Conservation (phyloP, 2,329 filamentous ascomycete species). For the Boeremia lycopersici region DNA sequence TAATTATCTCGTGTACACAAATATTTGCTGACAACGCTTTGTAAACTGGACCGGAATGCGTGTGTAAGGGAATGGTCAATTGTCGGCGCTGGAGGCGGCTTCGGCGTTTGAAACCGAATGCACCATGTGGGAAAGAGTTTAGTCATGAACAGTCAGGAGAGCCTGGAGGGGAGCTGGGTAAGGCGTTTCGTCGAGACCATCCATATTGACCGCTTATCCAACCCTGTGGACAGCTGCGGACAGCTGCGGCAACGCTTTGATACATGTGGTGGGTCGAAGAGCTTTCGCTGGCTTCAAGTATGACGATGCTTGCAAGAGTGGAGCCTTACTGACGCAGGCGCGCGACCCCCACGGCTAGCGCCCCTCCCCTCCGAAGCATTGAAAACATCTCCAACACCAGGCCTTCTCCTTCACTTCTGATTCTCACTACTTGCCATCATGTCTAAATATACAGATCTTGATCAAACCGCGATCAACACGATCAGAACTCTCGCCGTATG, state of each 20-base stretch:
- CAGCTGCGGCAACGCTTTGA: conserved; percentile 20
- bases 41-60: conserved; percentile 5
- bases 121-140: background rate
- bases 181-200: background rate
- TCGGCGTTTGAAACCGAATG: conserved; percentile 14
- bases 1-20: conserved; percentile 23
- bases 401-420: conserved; percentile 21
- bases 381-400: conserved; percentile 8
- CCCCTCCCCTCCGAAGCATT: background rate
- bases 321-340: no score
- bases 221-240: background rate
- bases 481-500: conserved; percentile 95
- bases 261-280: conserved; percentile 10
- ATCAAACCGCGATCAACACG: conserved; percentile 95
- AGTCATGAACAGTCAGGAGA: conserved; percentile 3
- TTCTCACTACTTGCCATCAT: conserved; percentile 11
- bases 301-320: no score
- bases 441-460: conserved; percentile 80
- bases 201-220: conserved; percentile 11
- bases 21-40: conserved; percentile 10
- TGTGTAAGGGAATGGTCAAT: conserved; percentile 15
- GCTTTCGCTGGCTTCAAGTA: conserved; percentile 4
- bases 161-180: background rate
- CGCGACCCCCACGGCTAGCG: background rate
- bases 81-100: conserved; percentile 10